phyloP scores from a whole-genome alignment of 805 yeast genomes.

The Ogataea nakhonphanomensis region DNA sequence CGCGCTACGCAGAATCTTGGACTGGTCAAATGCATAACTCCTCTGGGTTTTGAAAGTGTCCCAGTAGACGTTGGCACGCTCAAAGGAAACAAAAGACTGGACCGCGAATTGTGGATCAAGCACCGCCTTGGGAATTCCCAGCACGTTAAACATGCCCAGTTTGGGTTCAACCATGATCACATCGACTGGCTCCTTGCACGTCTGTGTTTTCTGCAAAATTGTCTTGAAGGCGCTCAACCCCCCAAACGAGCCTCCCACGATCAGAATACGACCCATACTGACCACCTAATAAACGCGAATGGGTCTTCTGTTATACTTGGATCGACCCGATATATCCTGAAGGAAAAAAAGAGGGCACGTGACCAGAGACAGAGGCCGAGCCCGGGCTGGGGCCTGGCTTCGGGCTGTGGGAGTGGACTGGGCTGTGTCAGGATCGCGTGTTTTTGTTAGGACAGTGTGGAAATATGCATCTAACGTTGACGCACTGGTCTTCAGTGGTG shows the following conservation, averaged over 20 bases:
- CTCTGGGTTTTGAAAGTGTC: slow-evolving; percentile 10
- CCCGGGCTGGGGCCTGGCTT: neutral
- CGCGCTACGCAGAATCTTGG: slow-evolving; percentile 5
- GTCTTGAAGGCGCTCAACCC: slow-evolving; percentile 12
- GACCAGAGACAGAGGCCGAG: neutral
- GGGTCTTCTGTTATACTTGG: neutral
- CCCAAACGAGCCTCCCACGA: slow-evolving; percentile 15
- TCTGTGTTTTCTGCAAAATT: slow-evolving; percentile 4
- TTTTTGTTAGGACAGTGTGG: too few relatives aligned
- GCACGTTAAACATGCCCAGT: slow-evolving; percentile 38
- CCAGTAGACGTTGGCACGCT: slow-evolving; percentile 12
- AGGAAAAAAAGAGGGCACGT: too few relatives aligned
- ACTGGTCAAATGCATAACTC: neutral
- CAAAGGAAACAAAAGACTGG: slow-evolving; percentile 7
- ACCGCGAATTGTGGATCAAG: slow-evolving; percentile 36
- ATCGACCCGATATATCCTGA: neutral
- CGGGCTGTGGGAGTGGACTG: neutral
- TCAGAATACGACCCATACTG: slow-evolving; percentile 8
- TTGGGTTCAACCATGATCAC: slow-evolving; percentile 39
- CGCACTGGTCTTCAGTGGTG: neutral
- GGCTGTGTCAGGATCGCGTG: too few relatives aligned
- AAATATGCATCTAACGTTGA: neutral
- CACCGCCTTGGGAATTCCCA: slow-evolving; percentile 39
- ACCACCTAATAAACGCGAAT: too few relatives aligned
- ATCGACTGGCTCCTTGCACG: slow-evolving; percentile 15